Base-by-base conservation (phyloP, 306 rosid species). In the Medicago lupulina region DNA sequence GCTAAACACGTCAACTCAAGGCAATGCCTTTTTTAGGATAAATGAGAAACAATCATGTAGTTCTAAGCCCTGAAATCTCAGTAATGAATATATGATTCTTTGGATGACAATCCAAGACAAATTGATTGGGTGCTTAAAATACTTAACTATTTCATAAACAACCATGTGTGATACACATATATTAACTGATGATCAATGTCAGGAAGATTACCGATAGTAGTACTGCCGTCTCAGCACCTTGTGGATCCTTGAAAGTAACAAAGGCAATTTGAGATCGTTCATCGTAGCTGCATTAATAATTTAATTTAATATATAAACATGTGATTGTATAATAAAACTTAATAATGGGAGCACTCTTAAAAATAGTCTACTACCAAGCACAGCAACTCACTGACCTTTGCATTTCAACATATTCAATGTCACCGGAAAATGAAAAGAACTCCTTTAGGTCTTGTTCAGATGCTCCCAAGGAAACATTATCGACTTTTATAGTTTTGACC, bases 351-450 rank as follows among this genome's bases (percentile, higher is more conserved):
- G 31, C 63, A 81, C 8, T n/a, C 39, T 8, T 10, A 70, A 62
- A 44, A 70, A 34, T 47, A 43, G 60, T 43, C 8, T 0, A 38
- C 60, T 40, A 75, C 66, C 3, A 46, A 76, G 13, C 36, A 55
- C 39, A 70, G 77, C 3, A 34, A 50, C 65, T 46, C 28, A 68
- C 87, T 50, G 67, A 92, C 97, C 97, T 87, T 75, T 39, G 74
- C 86, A 92, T 74, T 84, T 95, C 98, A 67, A 95, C 90, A 86
- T 90, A 95, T 70, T 84, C 89, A 12, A 95, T 95, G 64, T 95
- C 99, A 51, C 99, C 99, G 44, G 98, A 95, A 82, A 95, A 95
- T 53, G 93, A 90, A 85, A 95, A 92, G 84, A 95, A 95, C 85
- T 95, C 99, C 85, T 79, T 75, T 71, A 95, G 78, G 84, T 95